phyloP scores from a whole-genome alignment of 2,329 filamentous ascomycete genomes.

The Ustilaginoidea virens region DNA sequence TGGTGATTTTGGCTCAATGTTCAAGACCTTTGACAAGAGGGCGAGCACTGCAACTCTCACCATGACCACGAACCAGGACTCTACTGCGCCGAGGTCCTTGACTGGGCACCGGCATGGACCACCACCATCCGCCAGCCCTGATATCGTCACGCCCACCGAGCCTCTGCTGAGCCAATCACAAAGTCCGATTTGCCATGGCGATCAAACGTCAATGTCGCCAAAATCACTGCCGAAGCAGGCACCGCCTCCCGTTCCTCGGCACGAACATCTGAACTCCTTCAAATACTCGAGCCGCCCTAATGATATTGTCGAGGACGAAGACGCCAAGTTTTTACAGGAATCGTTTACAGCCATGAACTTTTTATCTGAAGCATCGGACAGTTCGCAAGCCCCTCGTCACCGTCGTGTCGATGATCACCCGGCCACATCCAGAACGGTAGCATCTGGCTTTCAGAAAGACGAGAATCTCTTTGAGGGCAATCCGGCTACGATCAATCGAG shows the following conservation, averaged over 20 bases:
- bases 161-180: constrained; percentile 31
- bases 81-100: constrained; percentile 26
- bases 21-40: constrained; percentile 39
- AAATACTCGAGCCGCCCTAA: constrained; percentile 18
- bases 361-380: constrained; percentile 16
- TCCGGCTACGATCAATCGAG: constrained; percentile 20
- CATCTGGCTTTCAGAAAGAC: constrained; percentile 24
- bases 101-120: constrained; percentile 26
- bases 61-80: constrained; percentile 24
- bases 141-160: constrained; percentile 28
- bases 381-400: constrained; percentile 15
- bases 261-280: constrained; percentile 14
- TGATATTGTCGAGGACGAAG: constrained; percentile 33
- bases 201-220: constrained; percentile 9
- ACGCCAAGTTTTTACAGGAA: constrained; percentile 36
- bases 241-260: constrained; percentile 19
- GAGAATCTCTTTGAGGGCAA: constrained; percentile 41
- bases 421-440: constrained; percentile 13
- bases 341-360: constrained; percentile 34
- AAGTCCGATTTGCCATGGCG: constrained; percentile 31
- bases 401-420: constrained; percentile 25
- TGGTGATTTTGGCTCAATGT: constrained; percentile 42
- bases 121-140: constrained; percentile 33
- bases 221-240: constrained; percentile 1
- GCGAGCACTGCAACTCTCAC: constrained; percentile 33